Evolutionary conservation across 768 basidiomycete genomes (phyloP).

Genomic region (Mycena metata): DNA sequence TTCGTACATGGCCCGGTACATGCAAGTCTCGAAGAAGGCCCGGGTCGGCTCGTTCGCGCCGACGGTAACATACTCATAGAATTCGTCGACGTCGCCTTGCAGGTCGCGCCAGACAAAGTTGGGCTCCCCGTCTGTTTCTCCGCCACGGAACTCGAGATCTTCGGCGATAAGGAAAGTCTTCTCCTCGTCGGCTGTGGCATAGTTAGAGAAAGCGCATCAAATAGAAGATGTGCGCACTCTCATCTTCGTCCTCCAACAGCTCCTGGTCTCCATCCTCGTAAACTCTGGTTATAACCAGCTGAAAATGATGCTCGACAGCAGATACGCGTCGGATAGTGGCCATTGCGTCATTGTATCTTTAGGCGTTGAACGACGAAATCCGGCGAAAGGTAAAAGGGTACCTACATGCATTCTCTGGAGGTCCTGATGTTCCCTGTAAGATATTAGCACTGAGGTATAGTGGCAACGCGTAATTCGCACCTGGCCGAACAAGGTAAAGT

Average conservation of each 20-base stretch:
- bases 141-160: slow-evolving; percentile 87
- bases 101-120: slow-evolving; percentile 94
- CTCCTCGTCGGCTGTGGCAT: slow-evolving; percentile 87
- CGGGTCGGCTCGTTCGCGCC: slow-evolving; percentile 85
- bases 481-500: slow-evolving; percentile 91
- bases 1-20: slow-evolving; percentile 97
- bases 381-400: slow-evolving; percentile 25
- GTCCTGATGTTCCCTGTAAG: slow-evolving; percentile 79
- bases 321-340: slow-evolving; percentile 91
- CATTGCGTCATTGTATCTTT: slow-evolving; percentile 95
- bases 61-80: slow-evolving; percentile 92
- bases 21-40: slow-evolving; percentile 92
- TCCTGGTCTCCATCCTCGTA: slow-evolving; percentile 98
- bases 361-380: slow-evolving; percentile 26
- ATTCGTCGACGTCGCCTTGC: slow-evolving; percentile 91
- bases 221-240: slow-evolving; percentile 65
- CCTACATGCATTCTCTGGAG: slow-evolving; percentile 97
- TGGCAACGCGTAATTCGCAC: slow-evolving; percentile 19
- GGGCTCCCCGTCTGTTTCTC: slow-evolving; percentile 79
- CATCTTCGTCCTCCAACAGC: slow-evolving; percentile 93
- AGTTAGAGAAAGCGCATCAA: slow-evolving; percentile 4
- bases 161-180: slow-evolving; percentile 92
- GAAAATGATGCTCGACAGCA: slow-evolving; percentile 82
- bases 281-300: slow-evolving; percentile 95
- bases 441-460: not conserved